Evolutionary conservation across 768 basidiomycete genomes (phyloP), one percentile per base, ranked within the genome.

Genomic region (Suillus luteus): DNA sequence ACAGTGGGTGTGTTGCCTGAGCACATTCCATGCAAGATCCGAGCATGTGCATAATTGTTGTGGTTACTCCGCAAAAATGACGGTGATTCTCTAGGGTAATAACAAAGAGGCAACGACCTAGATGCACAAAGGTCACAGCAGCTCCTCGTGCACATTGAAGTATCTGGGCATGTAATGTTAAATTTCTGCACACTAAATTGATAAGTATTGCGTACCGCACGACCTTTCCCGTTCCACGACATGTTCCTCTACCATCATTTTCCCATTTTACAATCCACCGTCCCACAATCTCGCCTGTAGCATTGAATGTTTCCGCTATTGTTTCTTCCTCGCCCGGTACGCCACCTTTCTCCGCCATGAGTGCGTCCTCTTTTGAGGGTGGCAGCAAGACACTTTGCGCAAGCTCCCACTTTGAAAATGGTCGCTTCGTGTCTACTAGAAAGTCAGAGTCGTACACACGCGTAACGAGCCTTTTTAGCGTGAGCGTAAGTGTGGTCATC

Each of bases 351-450:
- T 64, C 62, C 1, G 75, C 70, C n/a, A 64, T 67, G 24, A 70
- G 64, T 5, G 75, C 69, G 65, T 81, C 79, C 19, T 78, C 71
- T 8, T 68, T 65, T 1, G 79, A 15, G 2, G 70, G 54, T 22
- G 85, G 80, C 0, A 89, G 76, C 57, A 80, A 73, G 37, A 92
- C 78, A 27, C 69, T 77, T 49, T 79, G 73, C 27, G 88, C 86
- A 31, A 94, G 83, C 71, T 92, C 89, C 92, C 91, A 94, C 65
- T 86, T 92, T 14, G 92, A 90, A 67, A 93, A 89, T 2, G 88
- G 85, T 40, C 92, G 82, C 62, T 74, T 77, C 0, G 89, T 86
- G 57, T 85, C 85, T 8, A 88, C 82, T 55, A 93, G 72, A 72
- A 93, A 92, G 35, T 82, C 82, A 3, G 88, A 82, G 66, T 93